Evolutionary conservation across 169 alveolate species (phyloP).

Genomic region (Plasmodium gaboni): DNA sequence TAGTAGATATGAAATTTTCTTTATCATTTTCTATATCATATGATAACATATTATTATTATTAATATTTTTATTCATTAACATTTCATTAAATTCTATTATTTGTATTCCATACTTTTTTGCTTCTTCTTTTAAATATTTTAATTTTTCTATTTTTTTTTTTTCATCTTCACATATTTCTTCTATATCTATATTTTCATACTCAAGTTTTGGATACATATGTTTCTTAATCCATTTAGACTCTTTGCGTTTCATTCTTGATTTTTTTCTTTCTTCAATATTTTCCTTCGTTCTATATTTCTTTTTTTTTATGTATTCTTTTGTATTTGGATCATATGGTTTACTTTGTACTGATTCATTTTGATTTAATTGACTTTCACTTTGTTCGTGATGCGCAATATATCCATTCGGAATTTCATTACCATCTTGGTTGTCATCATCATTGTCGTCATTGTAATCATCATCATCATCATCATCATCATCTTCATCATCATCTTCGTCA

Average conservation of each 20-base stretch:
- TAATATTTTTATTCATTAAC: background rate
- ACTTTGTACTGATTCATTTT: too few relatives aligned
- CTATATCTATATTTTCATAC: background rate
- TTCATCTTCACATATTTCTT: background rate
- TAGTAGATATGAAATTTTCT: conserved; percentile 89
- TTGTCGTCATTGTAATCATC: background rate
- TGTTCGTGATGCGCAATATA: too few relatives aligned
- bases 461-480: background rate
- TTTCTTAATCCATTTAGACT: too few relatives aligned
- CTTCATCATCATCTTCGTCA: background rate
- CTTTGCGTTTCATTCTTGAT: too few relatives aligned
- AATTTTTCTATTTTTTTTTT: background rate
- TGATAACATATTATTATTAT: background rate
- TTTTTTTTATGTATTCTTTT: too few relatives aligned
- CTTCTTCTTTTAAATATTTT: conserved; percentile 2
- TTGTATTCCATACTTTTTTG: background rate
- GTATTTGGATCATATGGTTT: too few relatives aligned
- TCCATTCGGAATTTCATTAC: background rate
- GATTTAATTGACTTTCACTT: too few relatives aligned
- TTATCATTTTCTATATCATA: background rate
- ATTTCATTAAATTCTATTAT: background rate
- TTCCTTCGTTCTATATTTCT: too few relatives aligned
- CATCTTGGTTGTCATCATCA: background rate
- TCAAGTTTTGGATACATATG: too few relatives aligned
- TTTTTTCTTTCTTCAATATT: too few relatives aligned